phyloP scores from a whole-genome alignment of 306 rosid genomes.

The Hylodesmum podocarpum region DNA sequence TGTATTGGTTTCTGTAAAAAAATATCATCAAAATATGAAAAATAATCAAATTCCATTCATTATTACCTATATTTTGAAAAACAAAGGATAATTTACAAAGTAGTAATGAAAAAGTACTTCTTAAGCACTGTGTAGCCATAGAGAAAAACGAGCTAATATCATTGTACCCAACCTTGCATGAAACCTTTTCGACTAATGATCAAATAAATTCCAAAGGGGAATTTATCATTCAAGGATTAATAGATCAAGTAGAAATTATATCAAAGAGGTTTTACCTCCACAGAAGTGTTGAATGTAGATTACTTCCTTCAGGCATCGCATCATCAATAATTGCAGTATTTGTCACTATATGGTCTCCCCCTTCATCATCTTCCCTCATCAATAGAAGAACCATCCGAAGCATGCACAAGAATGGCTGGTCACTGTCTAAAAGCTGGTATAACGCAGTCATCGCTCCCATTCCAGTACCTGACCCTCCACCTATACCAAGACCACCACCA shows the following conservation, averaged over 20 bases:
- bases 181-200: conserved; percentile 7
- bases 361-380: conserved; percentile 92
- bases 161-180: neutral
- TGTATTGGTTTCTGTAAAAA: too few species aligned
- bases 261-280: conserved; percentile 68
- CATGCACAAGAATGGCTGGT: conserved; percentile 98
- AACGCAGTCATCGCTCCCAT: conserved; percentile 98
- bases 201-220: conserved; percentile 7
- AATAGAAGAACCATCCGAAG: conserved; percentile 97
- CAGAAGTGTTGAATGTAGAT: conserved; percentile 70
- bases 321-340: conserved; percentile 52
- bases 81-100: neutral
- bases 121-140: neutral
- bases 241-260: conserved; percentile 20
- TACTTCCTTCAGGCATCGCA: conserved; percentile 64
- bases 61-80: neutral
- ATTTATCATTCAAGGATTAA: conserved; percentile 7
- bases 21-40: neutral
- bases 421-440: conserved; percentile 95
- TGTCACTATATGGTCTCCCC: conserved; percentile 57
- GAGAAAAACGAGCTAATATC: conserved; percentile 6
- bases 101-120: neutral
- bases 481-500: conserved; percentile 99
- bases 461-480: conserved; percentile 99
- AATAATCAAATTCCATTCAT: neutral